phyloP scores from a whole-genome alignment of 495 filamentous ascomycete genomes.

The Xylaria grammica region DNA sequence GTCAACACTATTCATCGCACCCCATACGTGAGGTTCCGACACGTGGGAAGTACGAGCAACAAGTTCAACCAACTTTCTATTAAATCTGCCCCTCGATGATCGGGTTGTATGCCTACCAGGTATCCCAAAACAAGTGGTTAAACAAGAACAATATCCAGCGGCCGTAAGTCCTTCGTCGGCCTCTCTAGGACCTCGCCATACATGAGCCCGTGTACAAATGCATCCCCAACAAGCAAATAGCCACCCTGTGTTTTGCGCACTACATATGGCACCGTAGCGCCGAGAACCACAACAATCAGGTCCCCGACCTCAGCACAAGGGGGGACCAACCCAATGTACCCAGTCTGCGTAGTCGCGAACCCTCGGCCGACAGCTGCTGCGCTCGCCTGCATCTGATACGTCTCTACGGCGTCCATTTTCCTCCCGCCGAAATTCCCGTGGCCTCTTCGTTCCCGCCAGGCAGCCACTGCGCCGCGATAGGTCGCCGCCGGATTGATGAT shows the following conservation, averaged over 20 bases:
- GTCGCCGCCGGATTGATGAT: background rate
- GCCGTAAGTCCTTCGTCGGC: background rate
- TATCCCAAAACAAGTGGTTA: background rate
- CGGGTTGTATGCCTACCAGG: background rate
- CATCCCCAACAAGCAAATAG: background rate
- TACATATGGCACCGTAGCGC: background rate
- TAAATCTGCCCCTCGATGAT: no score
- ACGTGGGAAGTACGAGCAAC: no score
- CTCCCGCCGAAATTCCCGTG: background rate
- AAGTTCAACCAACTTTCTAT: no score
- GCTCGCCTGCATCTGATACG: background rate
- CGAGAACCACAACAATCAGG: background rate
- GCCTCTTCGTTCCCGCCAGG: background rate
- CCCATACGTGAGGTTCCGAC: no score
- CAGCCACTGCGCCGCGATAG: background rate
- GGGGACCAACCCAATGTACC: background rate
- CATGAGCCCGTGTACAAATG: background rate
- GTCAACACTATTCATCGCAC: no score
- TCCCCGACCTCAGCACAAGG: background rate
- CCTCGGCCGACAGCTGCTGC: background rate
- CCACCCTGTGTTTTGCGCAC: background rate
- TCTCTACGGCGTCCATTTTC: background rate
- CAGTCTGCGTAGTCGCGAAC: background rate
- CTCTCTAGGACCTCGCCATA: background rate
- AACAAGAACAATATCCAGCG: background rate